phyloP scores from a whole-genome alignment of 768 basidiomycete species.

The Lentinus brumalis region DNA sequence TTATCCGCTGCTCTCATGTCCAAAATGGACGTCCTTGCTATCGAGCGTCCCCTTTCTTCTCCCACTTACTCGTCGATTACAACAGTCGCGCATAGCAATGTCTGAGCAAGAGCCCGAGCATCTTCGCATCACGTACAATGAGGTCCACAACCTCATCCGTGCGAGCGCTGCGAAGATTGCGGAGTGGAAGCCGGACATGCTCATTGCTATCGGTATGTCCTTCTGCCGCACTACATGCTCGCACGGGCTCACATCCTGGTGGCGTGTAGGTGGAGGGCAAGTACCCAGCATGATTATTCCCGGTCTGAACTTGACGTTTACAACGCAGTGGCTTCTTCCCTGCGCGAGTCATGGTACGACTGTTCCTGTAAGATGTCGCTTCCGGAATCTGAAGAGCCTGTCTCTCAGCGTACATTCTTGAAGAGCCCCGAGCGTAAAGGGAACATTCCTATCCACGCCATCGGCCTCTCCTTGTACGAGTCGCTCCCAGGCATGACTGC shows the following conservation, averaged over 20 bases:
- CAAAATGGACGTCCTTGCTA: not conserved
- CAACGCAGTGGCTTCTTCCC: conserved; percentile 87
- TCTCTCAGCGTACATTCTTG: conserved; percentile 76
- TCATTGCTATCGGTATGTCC: conserved; percentile 77
- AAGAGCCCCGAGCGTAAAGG: conserved; percentile 68
- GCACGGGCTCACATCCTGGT: not conserved
- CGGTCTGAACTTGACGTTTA: conserved; percentile 17
- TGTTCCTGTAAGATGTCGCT: not conserved
- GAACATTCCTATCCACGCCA: conserved; percentile 92
- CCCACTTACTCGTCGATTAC: conserved; percentile 2
- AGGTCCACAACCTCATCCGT: conserved; percentile 88
- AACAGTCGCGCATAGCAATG: not conserved
- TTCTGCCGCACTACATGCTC: not conserved
- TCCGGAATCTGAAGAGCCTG: not conserved
- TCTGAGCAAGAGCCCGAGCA: conserved; percentile 50
- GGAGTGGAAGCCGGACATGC: conserved; percentile 80
- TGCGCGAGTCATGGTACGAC: conserved; percentile 78
- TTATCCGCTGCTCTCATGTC: conserved; percentile 1
- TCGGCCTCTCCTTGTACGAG: conserved; percentile 95
- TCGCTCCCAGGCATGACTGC: conserved; percentile 73
- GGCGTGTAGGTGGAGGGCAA: conserved; percentile 73
- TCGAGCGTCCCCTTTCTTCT: not conserved
- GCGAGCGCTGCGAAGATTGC: conserved; percentile 67
- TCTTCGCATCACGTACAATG: conserved; percentile 81
- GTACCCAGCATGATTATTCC: conserved; percentile 33